Evolutionary conservation across 805 yeast species (phyloP), one percentile per base, ranked within the genome.

Genomic region (Candida schatavii): DNA sequence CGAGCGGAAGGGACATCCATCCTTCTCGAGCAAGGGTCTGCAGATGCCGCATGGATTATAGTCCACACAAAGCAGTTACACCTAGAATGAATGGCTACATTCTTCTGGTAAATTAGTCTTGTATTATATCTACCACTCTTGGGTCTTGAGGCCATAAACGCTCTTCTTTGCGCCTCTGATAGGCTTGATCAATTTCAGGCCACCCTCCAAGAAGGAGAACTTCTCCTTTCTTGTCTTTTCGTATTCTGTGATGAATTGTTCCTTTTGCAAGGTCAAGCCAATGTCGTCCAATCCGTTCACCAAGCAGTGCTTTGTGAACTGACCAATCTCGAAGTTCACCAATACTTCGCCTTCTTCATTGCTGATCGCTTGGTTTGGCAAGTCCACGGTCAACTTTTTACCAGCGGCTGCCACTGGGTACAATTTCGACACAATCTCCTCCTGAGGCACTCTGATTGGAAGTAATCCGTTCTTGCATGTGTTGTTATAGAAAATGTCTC

Each of bases 401-500:
- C 95, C 95, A 22, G 78, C 79, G 42, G 75, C 72, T 18, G 97
- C 97, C 40, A 87, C 62, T 41, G 97, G 97, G 49, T 82, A 74
- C 41, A 93, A 74, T 67, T 85, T 88, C 44, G 71, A 75, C 32
- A 68, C 54, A 50, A 93, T 93, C 9, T 78, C 74, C 14, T 83
- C 85, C 56, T 83, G 89, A 20, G 89, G 85, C n/a, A 93, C 59
- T 70, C 97, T 81, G 57, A 93, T 88, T 45, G 98, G 98, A 50
- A 93, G 72, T 64, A 93, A 75, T 35, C 97, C 97, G 68, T 93
- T 93, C 74, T 93, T 93, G 75, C 87, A 87, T 41, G 97, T 90
- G 75, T 93, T 93, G 74, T 87, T 93, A 80, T 88, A 90, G 76
- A 93, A 93, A 56, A 93, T 93, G 68, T 93, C 99, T 64, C 98